These are phyloP conservation scores for Penicillium sp. DNA, from an alignment of 2,329 filamentous ascomycete genomes.

Conservation along the genomic window DNA sequence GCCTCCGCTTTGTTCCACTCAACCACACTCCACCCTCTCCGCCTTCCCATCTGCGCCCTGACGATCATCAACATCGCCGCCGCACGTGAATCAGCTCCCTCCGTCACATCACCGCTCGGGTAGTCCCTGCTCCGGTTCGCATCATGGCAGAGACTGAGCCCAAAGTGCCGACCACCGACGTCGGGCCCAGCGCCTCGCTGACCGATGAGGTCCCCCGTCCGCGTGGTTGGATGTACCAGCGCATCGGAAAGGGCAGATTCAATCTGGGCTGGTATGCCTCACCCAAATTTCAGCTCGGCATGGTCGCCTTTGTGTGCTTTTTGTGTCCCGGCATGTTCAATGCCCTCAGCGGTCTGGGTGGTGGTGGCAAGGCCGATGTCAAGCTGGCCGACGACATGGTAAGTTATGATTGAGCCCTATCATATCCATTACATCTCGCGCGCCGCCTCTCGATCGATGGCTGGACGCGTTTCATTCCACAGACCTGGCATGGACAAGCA, in stretches of 20 bases:
- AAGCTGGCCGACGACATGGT: constrained; percentile 50
- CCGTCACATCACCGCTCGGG: background rate
- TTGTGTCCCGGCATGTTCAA: constrained; percentile 65
- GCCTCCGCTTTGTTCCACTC: no score
- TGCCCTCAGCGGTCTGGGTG: constrained; percentile 54
- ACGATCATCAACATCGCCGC: no score
- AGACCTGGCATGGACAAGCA: no score
- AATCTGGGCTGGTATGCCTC: constrained; percentile 62
- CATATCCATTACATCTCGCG: no score
- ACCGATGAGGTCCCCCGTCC: constrained; percentile 7
- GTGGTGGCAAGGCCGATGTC: constrained; percentile 49
- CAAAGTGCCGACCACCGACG: constrained; percentile 6
- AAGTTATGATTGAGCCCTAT: background rate
- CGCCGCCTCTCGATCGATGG: no score
- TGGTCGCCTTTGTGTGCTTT: constrained; percentile 64
- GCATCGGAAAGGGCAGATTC: constrained; percentile 45
- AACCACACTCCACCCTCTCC: no score
- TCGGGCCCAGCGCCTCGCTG: constrained; percentile 4
- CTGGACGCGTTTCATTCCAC: no score
- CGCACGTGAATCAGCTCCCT: no score
- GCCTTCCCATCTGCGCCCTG: no score
- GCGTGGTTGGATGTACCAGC: constrained; percentile 51
- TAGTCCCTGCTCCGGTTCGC: background rate
- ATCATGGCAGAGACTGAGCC: constrained; percentile 10
- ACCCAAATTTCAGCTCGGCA: constrained; percentile 59